Evolutionary conservation across 2,329 filamentous ascomycete genomes (phyloP).

Genomic region (Microcyclosporella mali): DNA sequence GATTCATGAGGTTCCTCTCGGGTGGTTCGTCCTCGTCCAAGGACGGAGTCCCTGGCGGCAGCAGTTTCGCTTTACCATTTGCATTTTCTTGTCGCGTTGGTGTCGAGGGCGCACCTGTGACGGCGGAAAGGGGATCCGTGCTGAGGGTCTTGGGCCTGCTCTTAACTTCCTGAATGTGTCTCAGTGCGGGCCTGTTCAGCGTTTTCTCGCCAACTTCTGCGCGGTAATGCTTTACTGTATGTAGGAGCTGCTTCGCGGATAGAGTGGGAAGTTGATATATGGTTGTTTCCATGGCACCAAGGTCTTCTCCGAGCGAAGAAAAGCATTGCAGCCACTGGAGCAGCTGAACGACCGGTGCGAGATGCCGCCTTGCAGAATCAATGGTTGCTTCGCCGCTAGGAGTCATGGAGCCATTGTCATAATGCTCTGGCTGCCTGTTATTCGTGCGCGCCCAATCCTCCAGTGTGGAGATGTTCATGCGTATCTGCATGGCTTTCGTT

Average conservation of each 20-base stretch:
- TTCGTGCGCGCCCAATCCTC: constrained; percentile 95
- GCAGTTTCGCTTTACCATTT: constrained; percentile 18
- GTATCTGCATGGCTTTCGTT: constrained; percentile 98
- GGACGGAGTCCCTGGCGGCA: constrained; percentile 20
- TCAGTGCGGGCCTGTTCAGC: constrained; percentile 78
- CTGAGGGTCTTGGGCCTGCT: constrained; percentile 40
- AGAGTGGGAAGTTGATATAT: constrained; percentile 81
- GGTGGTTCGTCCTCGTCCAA: constrained; percentile 61
- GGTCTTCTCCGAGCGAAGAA: constrained; percentile 83
- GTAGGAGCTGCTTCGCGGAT: constrained; percentile 81
- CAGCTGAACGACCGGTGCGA: constrained; percentile 86
- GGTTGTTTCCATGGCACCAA: constrained; percentile 81
- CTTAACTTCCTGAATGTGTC: constrained; percentile 75
- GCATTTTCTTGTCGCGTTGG: constrained; percentile 11
- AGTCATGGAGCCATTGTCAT: constrained; percentile 81
- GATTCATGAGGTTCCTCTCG: constrained; percentile 74
- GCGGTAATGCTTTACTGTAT: constrained; percentile 86
- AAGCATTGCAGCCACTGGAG: constrained; percentile 98
- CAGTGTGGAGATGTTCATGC: constrained; percentile 92
- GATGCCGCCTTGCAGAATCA: constrained; percentile 74
- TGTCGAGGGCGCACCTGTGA: constrained; percentile 8
- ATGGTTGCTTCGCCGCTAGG: constrained; percentile 80
- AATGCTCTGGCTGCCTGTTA: constrained; percentile 91
- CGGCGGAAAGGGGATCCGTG: constrained; percentile 7
- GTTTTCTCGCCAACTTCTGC: constrained; percentile 93